phyloP scores from a whole-genome alignment of 176 grass and related monocot genomes.

The Rhipidocladum racemiflorum region DNA sequence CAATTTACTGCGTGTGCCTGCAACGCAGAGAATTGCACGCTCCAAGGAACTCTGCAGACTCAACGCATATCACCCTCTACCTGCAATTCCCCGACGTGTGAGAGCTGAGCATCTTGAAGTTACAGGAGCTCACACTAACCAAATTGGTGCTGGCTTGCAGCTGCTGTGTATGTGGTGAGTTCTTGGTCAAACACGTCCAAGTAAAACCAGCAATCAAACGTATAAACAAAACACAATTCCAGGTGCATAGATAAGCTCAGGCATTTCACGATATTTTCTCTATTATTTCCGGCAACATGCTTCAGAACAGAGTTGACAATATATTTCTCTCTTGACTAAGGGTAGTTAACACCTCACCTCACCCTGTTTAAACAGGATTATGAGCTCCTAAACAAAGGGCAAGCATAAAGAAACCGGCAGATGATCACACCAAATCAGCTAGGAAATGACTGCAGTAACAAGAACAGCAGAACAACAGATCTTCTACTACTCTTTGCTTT shows the following conservation, averaged over 20 bases:
- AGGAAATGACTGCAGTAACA: neutral
- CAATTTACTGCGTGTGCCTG: constrained; percentile 16
- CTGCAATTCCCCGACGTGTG: neutral
- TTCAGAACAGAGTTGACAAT: neutral
- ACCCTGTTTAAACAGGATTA: neutral
- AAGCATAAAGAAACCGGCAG: constrained; percentile 4
- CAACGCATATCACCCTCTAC: neutral
- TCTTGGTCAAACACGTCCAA: neutral
- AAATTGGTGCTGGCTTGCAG: neutral
- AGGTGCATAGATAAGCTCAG: neutral
- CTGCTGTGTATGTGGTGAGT: neutral
- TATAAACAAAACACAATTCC: neutral
- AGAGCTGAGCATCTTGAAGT: neutral
- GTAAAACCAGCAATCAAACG: neutral
- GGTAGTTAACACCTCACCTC: neutral
- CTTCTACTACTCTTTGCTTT: constrained; percentile 1
- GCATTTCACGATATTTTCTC: neutral
- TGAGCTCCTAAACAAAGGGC: neutral
- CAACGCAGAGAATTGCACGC: neutral
- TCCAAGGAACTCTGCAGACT: neutral
- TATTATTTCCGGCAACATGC: neutral
- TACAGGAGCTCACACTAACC: neutral
- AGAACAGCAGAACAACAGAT: neutral
- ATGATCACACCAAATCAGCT: constrained; percentile 22
- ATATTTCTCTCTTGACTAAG: neutral